phyloP scores from a whole-genome alignment of 2,329 filamentous ascomycete species.

The Acephala macrosclerotiorum region DNA sequence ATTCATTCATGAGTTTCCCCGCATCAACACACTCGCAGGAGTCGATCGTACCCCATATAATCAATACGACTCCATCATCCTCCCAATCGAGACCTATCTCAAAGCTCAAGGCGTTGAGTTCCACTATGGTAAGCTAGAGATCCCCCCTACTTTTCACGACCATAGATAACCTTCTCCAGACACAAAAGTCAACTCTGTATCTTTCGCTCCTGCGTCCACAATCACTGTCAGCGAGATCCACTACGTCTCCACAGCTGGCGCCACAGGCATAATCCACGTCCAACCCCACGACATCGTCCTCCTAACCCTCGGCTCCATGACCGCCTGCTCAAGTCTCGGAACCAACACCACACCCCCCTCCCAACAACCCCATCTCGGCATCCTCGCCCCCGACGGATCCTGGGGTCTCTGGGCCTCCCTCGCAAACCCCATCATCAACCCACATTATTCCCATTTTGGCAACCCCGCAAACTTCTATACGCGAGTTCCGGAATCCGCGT shows the following conservation, averaged over 20 bases:
- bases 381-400: constrained; percentile 46
- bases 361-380: constrained; percentile 26
- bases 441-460: constrained; percentile 46
- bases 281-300: constrained; percentile 48
- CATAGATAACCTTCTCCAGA: constrained; percentile 21
- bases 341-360: constrained; percentile 44
- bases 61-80: constrained; percentile 47
- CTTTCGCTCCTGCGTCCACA: constrained; percentile 16
- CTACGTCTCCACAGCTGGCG: constrained; percentile 16
- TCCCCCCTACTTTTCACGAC: background rate
- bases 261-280: constrained; percentile 29
- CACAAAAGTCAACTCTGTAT: constrained; percentile 25
- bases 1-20: constrained; percentile 45
- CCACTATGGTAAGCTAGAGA: constrained; percentile 35
- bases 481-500: constrained; percentile 46
- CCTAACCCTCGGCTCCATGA: constrained; percentile 49
- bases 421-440: constrained; percentile 36
- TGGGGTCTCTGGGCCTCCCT: constrained; percentile 53
- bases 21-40: constrained; percentile 41
- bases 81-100: constrained; percentile 44
- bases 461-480: constrained; percentile 51
- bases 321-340: constrained; percentile 46
- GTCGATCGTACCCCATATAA: constrained; percentile 46
- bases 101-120: constrained; percentile 43
- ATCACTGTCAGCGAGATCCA: constrained; percentile 29